Percentiles rank a stretch among this genome's conserved stretches.
These are phyloP conservation scores for Starmerella apis DNA, from an alignment of 805 yeast genomes.

Conservation along the genomic window DNA sequence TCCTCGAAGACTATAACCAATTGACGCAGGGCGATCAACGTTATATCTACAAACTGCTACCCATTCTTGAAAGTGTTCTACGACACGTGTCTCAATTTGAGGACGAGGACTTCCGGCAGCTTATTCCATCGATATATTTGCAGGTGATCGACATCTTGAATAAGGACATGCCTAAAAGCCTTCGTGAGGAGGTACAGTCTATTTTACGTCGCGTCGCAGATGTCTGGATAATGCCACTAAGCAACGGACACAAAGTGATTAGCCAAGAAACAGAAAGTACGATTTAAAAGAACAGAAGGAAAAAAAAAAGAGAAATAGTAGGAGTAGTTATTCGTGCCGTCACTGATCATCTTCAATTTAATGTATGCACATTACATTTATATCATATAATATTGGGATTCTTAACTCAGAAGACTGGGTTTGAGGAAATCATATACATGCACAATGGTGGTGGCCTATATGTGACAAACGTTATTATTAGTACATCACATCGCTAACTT, in stretches of 20 bases:
- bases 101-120: constrained; percentile 49
- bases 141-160: constrained; percentile 29
- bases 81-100: constrained; percentile 74
- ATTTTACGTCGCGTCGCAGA: constrained; percentile 42
- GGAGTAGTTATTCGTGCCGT: no score
- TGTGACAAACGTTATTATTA: no score
- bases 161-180: constrained; percentile 32
- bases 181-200: constrained; percentile 31
- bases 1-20: constrained; percentile 57
- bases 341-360: no score
- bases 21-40: constrained; percentile 63
- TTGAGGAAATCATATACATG: no score
- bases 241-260: not conserved
- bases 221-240: constrained; percentile 13
- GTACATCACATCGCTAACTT: no score
- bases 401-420: no score
- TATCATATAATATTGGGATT: no score
- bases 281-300: not conserved
- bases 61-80: constrained; percentile 79
- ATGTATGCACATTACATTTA: no score
- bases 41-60: constrained; percentile 77
- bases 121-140: constrained; percentile 20
- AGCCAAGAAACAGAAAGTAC: not conserved
- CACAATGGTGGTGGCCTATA: no score
- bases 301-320: no score